Evolutionary conservation across 768 basidiomycete species (phyloP).

Genomic region (Suillus clintonianus): DNA sequence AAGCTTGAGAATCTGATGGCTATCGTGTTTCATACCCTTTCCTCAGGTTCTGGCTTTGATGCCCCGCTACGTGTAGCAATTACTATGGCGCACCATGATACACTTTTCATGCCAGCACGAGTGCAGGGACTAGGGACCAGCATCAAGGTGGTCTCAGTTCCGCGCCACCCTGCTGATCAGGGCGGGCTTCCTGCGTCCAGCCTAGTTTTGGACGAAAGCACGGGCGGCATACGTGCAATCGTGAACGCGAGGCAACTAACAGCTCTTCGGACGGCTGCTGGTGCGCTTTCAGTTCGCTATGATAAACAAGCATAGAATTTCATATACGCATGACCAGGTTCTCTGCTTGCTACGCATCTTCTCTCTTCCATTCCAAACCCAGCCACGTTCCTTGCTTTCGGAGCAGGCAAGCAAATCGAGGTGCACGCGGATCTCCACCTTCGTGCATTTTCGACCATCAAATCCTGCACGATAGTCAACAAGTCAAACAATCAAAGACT

Average conservation of each 20-base stretch:
- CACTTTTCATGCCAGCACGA: conserved; percentile 85
- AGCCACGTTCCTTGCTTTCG: conserved; percentile 58
- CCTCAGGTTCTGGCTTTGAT: conserved; percentile 25
- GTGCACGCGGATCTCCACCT: conserved; percentile 67
- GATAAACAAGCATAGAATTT: background rate
- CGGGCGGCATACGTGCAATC: conserved; percentile 70
- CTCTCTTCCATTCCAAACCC: conserved; percentile 44
- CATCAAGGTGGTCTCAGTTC: conserved; percentile 83
- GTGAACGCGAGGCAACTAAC: conserved; percentile 80
- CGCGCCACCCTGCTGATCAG: conserved; percentile 40
- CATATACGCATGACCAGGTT: conserved; percentile 46
- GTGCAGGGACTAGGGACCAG: conserved; percentile 55
- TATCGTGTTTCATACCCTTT: conserved; percentile 54
- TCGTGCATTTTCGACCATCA: conserved; percentile 54
- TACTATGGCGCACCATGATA: conserved; percentile 53
- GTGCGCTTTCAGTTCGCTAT: conserved; percentile 34
- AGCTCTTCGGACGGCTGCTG: conserved; percentile 80
- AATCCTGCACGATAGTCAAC: conserved; percentile 60
- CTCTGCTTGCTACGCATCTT: conserved; percentile 63
- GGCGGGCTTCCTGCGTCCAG: conserved; percentile 78
- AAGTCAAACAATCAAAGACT: conserved; percentile 56
- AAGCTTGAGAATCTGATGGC: conserved; percentile 60
- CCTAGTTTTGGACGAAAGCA: conserved; percentile 69
- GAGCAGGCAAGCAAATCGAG: conserved; percentile 71
- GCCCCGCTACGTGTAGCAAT: conserved; percentile 64